These are phyloP conservation scores for Leccinum subgranulosum DNA, from an alignment of 768 basidiomycete species.

Conservation along the genomic window DNA sequence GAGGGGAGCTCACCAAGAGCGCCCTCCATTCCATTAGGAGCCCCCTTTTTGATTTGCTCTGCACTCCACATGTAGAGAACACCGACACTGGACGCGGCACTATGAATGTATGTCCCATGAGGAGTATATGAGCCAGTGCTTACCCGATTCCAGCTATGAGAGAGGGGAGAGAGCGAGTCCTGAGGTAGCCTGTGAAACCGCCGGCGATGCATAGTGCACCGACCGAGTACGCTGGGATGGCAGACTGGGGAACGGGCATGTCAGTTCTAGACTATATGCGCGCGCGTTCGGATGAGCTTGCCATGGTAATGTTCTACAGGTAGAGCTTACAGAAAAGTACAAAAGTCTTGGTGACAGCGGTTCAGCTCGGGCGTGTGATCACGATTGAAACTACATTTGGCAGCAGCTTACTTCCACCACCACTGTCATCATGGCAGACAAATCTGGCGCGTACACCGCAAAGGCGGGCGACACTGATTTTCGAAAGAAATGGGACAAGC, in stretches of 20 bases:
- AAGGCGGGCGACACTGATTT: conserved; percentile 66
- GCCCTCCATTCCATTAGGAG: conserved; percentile 69
- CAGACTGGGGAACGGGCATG: conserved; percentile 52
- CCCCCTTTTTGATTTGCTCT: conserved; percentile 69
- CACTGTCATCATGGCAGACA: conserved; percentile 26
- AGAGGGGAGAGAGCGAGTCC: conserved; percentile 77
- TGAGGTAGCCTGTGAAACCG: conserved; percentile 67
- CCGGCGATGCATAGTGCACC: conserved; percentile 75
- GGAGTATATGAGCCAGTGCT: conserved; percentile 18
- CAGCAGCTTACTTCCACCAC: not conserved
- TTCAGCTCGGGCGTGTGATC: conserved; percentile 11
- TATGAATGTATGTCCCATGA: not conserved
- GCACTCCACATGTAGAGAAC: conserved; percentile 78
- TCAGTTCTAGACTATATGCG: conserved; percentile 13
- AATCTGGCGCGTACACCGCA: conserved; percentile 34
- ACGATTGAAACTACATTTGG: not conserved
- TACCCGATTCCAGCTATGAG: conserved; percentile 80
- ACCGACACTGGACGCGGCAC: conserved; percentile 54
- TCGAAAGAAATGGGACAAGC: conserved; percentile 92
- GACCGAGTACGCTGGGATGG: conserved; percentile 77
- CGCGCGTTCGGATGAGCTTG: conserved; percentile 19
- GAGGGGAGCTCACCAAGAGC: conserved; percentile 59
- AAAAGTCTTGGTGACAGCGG: not conserved
- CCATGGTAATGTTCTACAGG: conserved; percentile 18
- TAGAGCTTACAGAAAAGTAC: conserved; percentile 19